phyloP scores from a whole-genome alignment of 495 filamentous ascomycete species.

The Aspergillus incahuasiensis region DNA sequence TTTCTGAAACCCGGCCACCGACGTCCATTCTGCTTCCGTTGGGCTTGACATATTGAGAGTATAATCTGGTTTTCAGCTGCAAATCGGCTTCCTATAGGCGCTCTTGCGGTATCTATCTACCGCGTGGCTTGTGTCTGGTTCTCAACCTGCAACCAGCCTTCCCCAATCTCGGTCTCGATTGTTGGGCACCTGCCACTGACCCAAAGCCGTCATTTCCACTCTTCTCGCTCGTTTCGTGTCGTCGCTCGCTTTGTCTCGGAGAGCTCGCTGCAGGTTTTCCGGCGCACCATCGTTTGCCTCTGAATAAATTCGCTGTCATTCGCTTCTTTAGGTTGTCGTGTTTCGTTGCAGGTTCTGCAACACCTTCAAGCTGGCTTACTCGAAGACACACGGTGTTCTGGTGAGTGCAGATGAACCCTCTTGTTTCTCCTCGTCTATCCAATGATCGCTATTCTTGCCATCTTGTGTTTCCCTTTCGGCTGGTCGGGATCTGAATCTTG shows the following conservation, averaged over 20 bases:
- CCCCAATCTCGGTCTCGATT: constrained; percentile 26
- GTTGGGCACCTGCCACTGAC: constrained; percentile 33
- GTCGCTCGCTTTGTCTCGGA: constrained; percentile 46
- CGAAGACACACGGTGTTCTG: constrained; percentile 47
- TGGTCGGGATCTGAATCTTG: constrained; percentile 17
- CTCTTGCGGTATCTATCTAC: constrained; percentile 24
- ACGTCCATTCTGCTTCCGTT: constrained; percentile 12
- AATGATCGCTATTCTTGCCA: constrained; percentile 19
- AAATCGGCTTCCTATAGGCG: constrained; percentile 20
- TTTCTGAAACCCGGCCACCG: constrained; percentile 13
- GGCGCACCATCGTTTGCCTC: constrained; percentile 33
- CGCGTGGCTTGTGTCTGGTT: constrained; percentile 24
- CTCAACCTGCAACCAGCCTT: constrained; percentile 38
- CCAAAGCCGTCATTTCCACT: constrained; percentile 28
- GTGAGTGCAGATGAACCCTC: constrained; percentile 35
- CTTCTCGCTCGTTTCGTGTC: constrained; percentile 32
- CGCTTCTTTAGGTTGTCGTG: constrained; percentile 41
- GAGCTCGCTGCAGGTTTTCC: constrained; percentile 32
- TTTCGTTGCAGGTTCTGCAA: constrained; percentile 48
- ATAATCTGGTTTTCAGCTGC: constrained; percentile 16
- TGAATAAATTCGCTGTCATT: constrained; percentile 48
- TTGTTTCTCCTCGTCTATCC: constrained; percentile 19
- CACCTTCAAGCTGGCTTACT: constrained; percentile 53
- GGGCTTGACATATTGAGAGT: constrained; percentile 4
- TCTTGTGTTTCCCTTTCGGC: background rate